Evolutionary conservation across 2,329 filamentous ascomycete species (phyloP), one percentile per base, ranked within the genome.

Genomic region (Cladosporium sp.): DNA sequence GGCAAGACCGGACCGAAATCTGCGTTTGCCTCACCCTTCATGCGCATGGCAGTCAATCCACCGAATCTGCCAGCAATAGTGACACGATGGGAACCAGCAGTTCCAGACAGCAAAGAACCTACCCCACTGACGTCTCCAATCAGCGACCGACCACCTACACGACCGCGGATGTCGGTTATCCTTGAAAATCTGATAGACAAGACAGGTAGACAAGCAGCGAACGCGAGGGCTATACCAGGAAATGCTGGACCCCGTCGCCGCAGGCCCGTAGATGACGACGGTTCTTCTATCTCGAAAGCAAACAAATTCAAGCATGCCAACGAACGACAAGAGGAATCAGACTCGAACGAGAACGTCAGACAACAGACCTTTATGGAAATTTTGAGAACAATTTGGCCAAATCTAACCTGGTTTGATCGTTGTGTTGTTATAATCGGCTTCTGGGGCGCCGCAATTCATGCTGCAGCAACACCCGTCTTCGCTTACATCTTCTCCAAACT

Each of bases 401-500:
- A 73, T 0, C 74, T 96, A 0, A 74, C 76, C 1, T 67, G 65
- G 52, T 73, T 62, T 6, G 77, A 86, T 12, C 83, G 81, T 1
- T 1, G 81, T 0, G 70, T 82, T 12, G 74, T 95, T 0, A 25
- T 87, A 0, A 55, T 82, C 1, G 90, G 86, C 1, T 73, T 90
- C 9, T n/a, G 82, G 0, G 78, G 81, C 44, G 84, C 87, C 28
- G 65, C 88, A 1, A 64, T 87, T 0, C 85, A 89, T 47, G 87
- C 89, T 3, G 82, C 79, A 3, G 79, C 83, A 24, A 89, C 87
- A 0, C 89, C 91, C 0, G 75, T 83, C 0, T 97, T 97, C 65
- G 87, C 90, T 0, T 91, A 82, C 68, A 78, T 88, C 8, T 86
- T 96, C 51, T 83, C 90, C 0, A 83, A 86, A 57, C 80, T 97